phyloP scores from a whole-genome alignment of 345 rosid genomes.

The Erucastrum elatum region DNA sequence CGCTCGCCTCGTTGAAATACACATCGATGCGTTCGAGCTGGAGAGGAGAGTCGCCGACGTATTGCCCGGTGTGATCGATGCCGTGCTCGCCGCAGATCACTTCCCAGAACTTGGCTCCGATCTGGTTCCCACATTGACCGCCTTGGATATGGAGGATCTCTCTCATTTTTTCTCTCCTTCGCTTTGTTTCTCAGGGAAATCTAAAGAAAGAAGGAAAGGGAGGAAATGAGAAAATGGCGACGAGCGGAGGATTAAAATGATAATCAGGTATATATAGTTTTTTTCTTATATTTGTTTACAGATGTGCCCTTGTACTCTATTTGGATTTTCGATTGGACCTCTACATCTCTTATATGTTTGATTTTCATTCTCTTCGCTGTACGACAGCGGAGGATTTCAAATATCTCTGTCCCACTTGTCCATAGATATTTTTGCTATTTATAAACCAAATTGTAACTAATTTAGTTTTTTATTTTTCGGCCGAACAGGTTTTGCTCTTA shows the following conservation, averaged over 20 bases:
- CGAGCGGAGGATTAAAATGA: conserved; percentile 21
- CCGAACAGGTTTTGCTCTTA: neutral
- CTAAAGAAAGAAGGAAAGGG: neutral
- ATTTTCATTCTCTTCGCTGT: conserved; percentile 33
- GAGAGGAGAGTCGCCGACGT: conserved; percentile 42
- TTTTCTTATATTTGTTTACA: conserved; percentile 2
- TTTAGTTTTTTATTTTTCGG: neutral
- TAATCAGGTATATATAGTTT: conserved; percentile 39
- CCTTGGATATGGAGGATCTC: conserved; percentile 48
- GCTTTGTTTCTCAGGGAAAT: neutral
- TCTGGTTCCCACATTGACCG: conserved; percentile 49
- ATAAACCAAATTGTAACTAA: neutral
- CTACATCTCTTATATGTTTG: neutral
- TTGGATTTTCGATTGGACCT: neutral
- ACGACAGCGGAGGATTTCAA: conserved; percentile 35
- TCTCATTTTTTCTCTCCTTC: conserved; percentile 34
- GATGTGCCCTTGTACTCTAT: neutral
- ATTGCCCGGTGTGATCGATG: conserved; percentile 44
- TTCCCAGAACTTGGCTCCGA: conserved; percentile 49
- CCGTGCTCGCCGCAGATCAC: conserved; percentile 47
- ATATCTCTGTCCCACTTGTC: conserved; percentile 36
- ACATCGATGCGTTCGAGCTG: conserved; percentile 46
- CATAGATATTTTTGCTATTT: conserved; percentile 32
- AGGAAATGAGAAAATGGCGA: conserved; percentile 27
- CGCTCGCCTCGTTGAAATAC: conserved; percentile 44